Base-by-base conservation (phyloP, 1,284 basidiomycete genomes). In the Ganoderma meredithae region DNA sequence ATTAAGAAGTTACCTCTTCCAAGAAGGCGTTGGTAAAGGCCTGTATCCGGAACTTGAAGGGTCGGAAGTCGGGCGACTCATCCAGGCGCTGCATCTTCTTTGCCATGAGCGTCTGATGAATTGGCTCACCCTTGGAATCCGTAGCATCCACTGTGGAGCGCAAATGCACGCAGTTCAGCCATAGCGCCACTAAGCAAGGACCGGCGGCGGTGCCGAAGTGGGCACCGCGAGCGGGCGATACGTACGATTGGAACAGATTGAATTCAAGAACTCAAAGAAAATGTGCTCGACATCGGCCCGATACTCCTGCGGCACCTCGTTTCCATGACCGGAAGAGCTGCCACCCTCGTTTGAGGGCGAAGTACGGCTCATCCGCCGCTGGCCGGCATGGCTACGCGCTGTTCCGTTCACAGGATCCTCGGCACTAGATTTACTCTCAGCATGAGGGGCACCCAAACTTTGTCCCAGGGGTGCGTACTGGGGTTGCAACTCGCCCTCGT, bases 11-110 rank as follows among this genome's bases (percentile, higher is more conserved):
- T 76, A 94, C 92, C 84, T 97, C 94, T 79, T 98, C 96, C 75
- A 97, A 86, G 79, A 99, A 99, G 0, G 94, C 95, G 75, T 97
- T 96, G 15, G 97, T 99, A 81, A 99, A 99, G 0, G 98, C 97
- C 79, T 97, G 95, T 75, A 99, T 99, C 65, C 98, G 91, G 83
- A 99, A 99, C 81, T 99, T 99, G 91, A 99, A 99, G 22, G 98
- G 97, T 36, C 97, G 89, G 82, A 97, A 99, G 81, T 99, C 97
- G 59, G 92, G 90, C 59, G 95, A 96, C 82, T 99, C 97, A 79
- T 97, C 96, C 65, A 98, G 84, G 60, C 95, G 90, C 75, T 95
- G 93, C 97, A 98, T 98, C 85, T 98, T 98, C 83, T 96, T 96
- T 1, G 97, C 94, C 98, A 99, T 99, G 74, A 99, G 86, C 52